Evolutionary conservation across 2,329 filamentous ascomycete species (phyloP).

Genomic region (Tolypocladium nubicola): DNA sequence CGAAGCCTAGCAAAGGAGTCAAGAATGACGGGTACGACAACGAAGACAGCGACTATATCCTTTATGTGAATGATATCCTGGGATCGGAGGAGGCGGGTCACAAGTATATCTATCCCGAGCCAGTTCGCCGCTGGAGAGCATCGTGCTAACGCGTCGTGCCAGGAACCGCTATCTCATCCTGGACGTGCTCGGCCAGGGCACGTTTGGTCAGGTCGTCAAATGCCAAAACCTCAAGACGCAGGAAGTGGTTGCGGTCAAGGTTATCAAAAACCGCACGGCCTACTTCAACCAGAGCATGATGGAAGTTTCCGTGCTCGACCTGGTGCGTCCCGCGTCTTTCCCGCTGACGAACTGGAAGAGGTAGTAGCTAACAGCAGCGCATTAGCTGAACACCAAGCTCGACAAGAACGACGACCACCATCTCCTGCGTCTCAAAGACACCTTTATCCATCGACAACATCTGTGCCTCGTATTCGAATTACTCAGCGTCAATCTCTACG

Average conservation of each 20-base stretch:
- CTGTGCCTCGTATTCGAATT: constrained; percentile 94
- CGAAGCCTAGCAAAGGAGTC: constrained; percentile 94
- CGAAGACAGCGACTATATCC: constrained; percentile 97
- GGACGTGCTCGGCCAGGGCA: constrained; percentile 93
- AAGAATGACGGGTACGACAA: constrained; percentile 99
- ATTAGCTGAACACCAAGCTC: constrained; percentile 87
- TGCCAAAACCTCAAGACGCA: constrained; percentile 98
- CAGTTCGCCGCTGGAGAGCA: not conserved
- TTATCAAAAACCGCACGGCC: constrained; percentile 96
- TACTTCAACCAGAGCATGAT: constrained; percentile 99
- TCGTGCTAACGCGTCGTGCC: constrained; percentile 1
- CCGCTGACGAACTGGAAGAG: not conserved
- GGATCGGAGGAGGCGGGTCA: constrained; percentile 96
- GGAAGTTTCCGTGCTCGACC: constrained; percentile 94
- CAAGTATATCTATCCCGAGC: constrained; percentile 50
- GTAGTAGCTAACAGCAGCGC: constrained; percentile 12
- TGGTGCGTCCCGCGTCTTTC: constrained; percentile 46
- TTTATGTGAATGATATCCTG: constrained; percentile 97
- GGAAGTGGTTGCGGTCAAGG: constrained; percentile 96
- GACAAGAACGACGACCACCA: constrained; percentile 99
- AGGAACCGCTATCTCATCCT: constrained; percentile 94
- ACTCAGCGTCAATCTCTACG: constrained; percentile 93
- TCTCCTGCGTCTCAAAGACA: constrained; percentile 86
- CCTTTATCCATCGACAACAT: constrained; percentile 96
- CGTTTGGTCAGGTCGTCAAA: constrained; percentile 97